phyloP scores from a whole-genome alignment of 768 basidiomycete genomes.

The Termitomyces sp. region DNA sequence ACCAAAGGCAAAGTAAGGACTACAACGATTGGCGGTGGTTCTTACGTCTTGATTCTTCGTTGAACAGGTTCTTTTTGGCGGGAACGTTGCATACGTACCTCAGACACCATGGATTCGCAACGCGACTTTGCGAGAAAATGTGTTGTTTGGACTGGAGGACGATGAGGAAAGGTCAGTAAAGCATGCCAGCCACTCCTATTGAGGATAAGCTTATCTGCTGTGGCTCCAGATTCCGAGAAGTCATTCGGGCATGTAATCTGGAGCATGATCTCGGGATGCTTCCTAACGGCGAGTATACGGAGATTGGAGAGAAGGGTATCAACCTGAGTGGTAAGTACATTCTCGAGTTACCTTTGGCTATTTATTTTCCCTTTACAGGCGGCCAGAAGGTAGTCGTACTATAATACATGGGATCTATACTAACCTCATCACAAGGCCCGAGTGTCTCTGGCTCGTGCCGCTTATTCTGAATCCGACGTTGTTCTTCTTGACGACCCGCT shows the following conservation, averaged over 20 bases:
- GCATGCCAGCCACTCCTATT: background rate
- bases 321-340: constrained; percentile 49
- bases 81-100: constrained; percentile 54
- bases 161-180: constrained; percentile 45
- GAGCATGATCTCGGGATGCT: constrained; percentile 69
- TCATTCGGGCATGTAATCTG: constrained; percentile 64
- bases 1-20: constrained; percentile 47
- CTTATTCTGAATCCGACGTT: constrained; percentile 69
- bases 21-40: background rate
- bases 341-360: background rate
- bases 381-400: constrained; percentile 32
- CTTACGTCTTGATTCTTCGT: background rate
- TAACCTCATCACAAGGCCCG: constrained; percentile 41
- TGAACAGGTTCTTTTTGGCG: constrained; percentile 46
- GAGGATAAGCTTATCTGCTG: background rate
- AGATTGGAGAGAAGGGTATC: constrained; percentile 78
- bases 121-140: constrained; percentile 69
- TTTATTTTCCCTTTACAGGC: constrained; percentile 16
- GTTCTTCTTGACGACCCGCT: constrained; percentile 82
- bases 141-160: constrained; percentile 65
- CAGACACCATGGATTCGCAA: constrained; percentile 65
- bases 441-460: constrained; percentile 75
- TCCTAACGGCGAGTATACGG: constrained; percentile 63
- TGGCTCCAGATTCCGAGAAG: constrained; percentile 43
- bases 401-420: background rate